These are phyloP conservation scores for Priceomyces fermenticarens DNA, from an alignment of 805 yeast genomes.

Conservation along the genomic window DNA sequence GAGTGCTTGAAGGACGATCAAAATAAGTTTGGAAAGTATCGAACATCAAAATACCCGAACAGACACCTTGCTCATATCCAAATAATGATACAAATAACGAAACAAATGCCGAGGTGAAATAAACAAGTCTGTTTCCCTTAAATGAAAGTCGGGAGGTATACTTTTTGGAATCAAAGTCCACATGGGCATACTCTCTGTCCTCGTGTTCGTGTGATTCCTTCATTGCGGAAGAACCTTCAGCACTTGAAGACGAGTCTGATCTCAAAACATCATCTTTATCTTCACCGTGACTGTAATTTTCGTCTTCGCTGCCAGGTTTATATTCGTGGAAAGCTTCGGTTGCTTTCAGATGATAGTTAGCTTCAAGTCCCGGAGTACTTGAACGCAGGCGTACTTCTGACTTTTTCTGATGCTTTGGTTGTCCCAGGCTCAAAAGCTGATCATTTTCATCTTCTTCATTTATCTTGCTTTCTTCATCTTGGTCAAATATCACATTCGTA, in stretches of 20 bases:
- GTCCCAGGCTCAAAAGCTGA: slow-evolving; percentile 3
- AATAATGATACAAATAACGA: slow-evolving; percentile 41
- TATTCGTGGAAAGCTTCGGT: slow-evolving; percentile 8
- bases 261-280: slow-evolving; percentile 14
- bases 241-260: slow-evolving; percentile 5
- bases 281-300: slow-evolving; percentile 1
- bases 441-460: not conserved
- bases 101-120: slow-evolving; percentile 44
- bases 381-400: too few relatives aligned
- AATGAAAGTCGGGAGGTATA: slow-evolving; percentile 31
- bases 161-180: slow-evolving; percentile 33
- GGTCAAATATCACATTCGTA: slow-evolving; percentile 2
- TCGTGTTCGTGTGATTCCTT: slow-evolving; percentile 23
- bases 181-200: slow-evolving; percentile 33
- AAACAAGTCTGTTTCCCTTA: slow-evolving; percentile 39
- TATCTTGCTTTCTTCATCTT: slow-evolving; percentile 1
- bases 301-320: slow-evolving; percentile 7
- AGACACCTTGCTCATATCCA: slow-evolving; percentile 68
- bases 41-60: slow-evolving; percentile 81
- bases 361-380: not conserved
- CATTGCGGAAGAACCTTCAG: slow-evolving; percentile 5
- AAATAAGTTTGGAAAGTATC: slow-evolving; percentile 67
- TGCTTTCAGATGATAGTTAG: not conserved
- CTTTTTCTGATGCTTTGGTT: slow-evolving; percentile 2
- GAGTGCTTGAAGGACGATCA: slow-evolving; percentile 67